A percentile compares a stretch with the other conserved stretches of the same genome.
Evolutionary conservation across 352 stramenopile species (phyloP).

Genomic region (Globisporangium parvum): DNA sequence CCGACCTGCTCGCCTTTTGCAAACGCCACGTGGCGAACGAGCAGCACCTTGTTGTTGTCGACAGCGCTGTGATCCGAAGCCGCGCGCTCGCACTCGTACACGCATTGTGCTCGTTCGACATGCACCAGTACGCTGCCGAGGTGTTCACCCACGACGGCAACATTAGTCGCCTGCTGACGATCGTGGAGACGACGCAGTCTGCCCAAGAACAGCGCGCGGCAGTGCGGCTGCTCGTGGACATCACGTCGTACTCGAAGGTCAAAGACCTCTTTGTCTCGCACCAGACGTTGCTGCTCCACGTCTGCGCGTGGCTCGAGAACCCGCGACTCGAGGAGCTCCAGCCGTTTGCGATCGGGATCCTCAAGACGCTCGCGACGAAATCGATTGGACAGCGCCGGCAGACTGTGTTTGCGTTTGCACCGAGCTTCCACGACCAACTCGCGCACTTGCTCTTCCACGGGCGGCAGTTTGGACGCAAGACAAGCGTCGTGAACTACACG

Average conservation of each 20-base stretch:
- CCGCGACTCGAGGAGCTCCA: slow-evolving; percentile 9
- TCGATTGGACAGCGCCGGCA: slow-evolving; percentile 3
- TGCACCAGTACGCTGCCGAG: slow-evolving; percentile 13
- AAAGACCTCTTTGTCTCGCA: slow-evolving; percentile 15
- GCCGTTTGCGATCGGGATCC: slow-evolving; percentile 11
- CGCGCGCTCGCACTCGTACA: slow-evolving; percentile 18
- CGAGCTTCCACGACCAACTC: slow-evolving; percentile 27
- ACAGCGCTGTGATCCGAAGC: slow-evolving; percentile 14
- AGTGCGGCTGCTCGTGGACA: slow-evolving; percentile 16
- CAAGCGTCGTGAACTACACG: slow-evolving; percentile 7
- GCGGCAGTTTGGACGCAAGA: slow-evolving; percentile 10
- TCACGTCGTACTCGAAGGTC: slow-evolving; percentile 15
- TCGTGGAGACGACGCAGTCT: slow-evolving; percentile 21
- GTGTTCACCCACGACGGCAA: slow-evolving; percentile 18
- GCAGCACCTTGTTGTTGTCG: slow-evolving; percentile 11
- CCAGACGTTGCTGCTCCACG: slow-evolving; percentile 6
- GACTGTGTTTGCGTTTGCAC: slow-evolving; percentile 17
- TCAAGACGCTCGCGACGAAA: slow-evolving; percentile 17
- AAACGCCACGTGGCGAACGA: not conserved
- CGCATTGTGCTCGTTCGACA: slow-evolving; percentile 25
- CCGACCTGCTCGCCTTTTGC: slow-evolving; percentile 10
- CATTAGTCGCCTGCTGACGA: slow-evolving; percentile 21
- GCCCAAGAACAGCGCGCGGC: slow-evolving; percentile 19
- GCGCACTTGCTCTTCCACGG: slow-evolving; percentile 25
- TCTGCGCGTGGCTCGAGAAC: slow-evolving; percentile 15